Evolutionary conservation across 768 basidiomycete genomes (phyloP).

Genomic region (Udeniomyces megalosporus): DNA sequence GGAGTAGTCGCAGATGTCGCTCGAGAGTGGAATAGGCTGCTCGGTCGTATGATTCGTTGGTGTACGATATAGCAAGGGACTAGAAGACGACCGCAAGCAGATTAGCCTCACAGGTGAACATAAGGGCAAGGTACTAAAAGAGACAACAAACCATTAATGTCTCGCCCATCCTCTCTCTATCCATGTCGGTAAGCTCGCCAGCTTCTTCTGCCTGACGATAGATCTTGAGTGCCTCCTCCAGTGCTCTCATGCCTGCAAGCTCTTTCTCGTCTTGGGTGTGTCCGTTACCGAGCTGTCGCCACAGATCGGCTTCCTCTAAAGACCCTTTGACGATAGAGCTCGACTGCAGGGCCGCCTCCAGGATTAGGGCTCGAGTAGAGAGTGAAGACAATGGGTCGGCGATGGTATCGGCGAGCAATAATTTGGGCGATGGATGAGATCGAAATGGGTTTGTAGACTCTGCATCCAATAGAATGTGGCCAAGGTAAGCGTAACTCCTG

Average conservation of each 20-base stretch:
- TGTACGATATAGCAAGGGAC: constrained; percentile 91
- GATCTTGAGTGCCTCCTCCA: constrained; percentile 46
- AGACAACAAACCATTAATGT: constrained; percentile 8
- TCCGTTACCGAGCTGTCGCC: constrained; percentile 81
- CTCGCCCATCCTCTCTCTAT: constrained; percentile 14
- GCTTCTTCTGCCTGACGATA: constrained; percentile 22
- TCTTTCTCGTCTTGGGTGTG: constrained; percentile 40
- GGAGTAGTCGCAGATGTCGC: constrained; percentile 58
- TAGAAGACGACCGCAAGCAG: constrained; percentile 29
- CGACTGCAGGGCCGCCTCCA: constrained; percentile 64
- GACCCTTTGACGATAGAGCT: constrained; percentile 24
- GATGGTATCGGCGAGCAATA: constrained; percentile 56
- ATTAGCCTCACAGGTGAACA: not conserved
- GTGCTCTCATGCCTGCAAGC: constrained; percentile 31
- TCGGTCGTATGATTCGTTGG: constrained; percentile 79
- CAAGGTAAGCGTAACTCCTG: not conserved
- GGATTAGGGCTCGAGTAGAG: constrained; percentile 64
- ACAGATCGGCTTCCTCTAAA: constrained; percentile 67
- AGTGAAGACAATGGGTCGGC: constrained; percentile 52
- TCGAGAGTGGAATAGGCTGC: constrained; percentile 72
- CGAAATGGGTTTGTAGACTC: constrained; percentile 54
- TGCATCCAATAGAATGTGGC: too few species aligned
- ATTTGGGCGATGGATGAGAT: constrained; percentile 35
- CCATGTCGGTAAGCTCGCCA: not conserved
- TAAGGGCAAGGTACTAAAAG: not conserved